These are phyloP conservation scores for Viscum album DNA, from an alignment of 177 flowering plant species.

Conservation along the genomic window DNA sequence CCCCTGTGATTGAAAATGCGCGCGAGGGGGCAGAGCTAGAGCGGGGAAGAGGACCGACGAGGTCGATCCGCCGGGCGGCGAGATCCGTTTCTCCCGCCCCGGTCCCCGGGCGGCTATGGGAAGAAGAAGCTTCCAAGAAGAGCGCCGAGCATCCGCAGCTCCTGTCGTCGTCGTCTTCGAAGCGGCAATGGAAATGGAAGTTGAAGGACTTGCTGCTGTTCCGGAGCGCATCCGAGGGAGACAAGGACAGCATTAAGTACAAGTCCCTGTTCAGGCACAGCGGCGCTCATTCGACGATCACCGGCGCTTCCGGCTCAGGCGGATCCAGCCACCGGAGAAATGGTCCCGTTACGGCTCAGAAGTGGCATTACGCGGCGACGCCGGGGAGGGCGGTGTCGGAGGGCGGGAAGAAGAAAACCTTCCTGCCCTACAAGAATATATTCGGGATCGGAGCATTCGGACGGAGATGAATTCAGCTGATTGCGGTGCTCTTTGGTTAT, in stretches of 20 bases:
- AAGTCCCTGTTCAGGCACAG: constrained; percentile 22
- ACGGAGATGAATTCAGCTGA: background rate
- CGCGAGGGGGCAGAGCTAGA: constrained; percentile 31
- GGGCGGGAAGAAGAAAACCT: constrained; percentile 68
- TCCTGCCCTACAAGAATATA: constrained; percentile 73
- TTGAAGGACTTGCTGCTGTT: constrained; percentile 50
- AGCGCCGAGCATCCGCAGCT: constrained; percentile 6
- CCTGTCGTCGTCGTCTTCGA: constrained; percentile 19
- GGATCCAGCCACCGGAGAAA: constrained; percentile 23
- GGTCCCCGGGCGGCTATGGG: constrained; percentile 25
- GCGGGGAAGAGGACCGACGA: constrained; percentile 8
- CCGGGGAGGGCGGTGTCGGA: constrained; percentile 61
- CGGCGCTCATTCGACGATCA: constrained; percentile 7
- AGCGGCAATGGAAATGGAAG: constrained; percentile 36
- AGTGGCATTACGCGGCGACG: constrained; percentile 60
- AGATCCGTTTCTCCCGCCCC: constrained; percentile 53
- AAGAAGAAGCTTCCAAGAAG: constrained; percentile 20
- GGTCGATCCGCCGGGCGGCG: constrained; percentile 27
- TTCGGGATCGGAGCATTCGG: constrained; percentile 25
- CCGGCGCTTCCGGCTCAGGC: constrained; percentile 20
- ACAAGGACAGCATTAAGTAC: constrained; percentile 44
- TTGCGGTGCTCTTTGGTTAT: no score
- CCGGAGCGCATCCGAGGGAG: constrained; percentile 70
- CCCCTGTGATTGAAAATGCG: constrained; percentile 17
- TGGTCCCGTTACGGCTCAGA: constrained; percentile 63